Evolutionary conservation across 78 protist genomes (phyloP), one percentile per base, ranked within the genome.

Genomic region (Anaeramoeba flamelloides): DNA sequence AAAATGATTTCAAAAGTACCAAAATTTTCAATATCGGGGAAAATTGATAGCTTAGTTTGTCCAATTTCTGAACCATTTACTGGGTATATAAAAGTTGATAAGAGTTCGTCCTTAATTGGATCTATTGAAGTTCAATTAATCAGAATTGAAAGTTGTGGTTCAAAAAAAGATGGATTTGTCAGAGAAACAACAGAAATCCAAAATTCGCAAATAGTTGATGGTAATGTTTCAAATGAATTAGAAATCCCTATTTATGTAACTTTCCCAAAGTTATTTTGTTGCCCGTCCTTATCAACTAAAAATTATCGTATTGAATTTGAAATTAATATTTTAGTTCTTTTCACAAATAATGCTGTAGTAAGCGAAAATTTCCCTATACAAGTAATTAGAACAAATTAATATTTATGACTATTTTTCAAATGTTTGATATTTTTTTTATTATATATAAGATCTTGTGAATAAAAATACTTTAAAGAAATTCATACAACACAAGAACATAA

Each of bases 121-220:
- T 87, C 92, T 39, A 78, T 94, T 33, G 97, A 92, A 76, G 53
- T 94, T 41, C 96, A 92, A 82, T 87, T 92, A 22, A 91, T 92
- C 38, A 85, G 97, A 33, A 90, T 90, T 2, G 96, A 94, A 69
- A 82, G 89, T 4, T 75, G 81, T 79, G 30, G 17, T 40, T n/a
- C n/a, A n/a, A n/a, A n/a, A n/a, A n/a, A n/a, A n/a, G n/a, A n/a
- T n/a, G n/a, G n/a, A n/a, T n/a, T n/a, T n/a, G n/a, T n/a, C n/a
- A n/a, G n/a, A n/a, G 4, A 78, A 2, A 77, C 83, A 1, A 37
- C 83, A 17, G 77, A 74, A 77, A 80, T 80, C 40, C 83, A 80
- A 40, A 74, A 2, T 69, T 75, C 74, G 2, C 83, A 80, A 17
- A 22, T 80, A 8, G 83, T 75, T 4, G 76, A 64, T 74, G 83